phyloP scores from a whole-genome alignment of 2,329 filamentous ascomycete species.

The Pyrenochaeta sp. region DNA sequence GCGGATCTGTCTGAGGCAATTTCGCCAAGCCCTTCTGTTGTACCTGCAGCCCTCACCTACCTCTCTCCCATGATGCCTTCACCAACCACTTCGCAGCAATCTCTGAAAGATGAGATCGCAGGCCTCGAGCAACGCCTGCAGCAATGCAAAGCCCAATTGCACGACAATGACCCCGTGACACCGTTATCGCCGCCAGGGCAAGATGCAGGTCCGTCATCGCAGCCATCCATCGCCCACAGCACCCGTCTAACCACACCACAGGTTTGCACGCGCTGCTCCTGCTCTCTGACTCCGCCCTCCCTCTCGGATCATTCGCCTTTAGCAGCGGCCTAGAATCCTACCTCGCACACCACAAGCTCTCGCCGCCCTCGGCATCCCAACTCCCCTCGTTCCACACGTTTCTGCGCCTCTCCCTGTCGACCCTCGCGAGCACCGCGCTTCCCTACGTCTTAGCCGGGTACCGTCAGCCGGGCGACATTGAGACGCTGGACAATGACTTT shows the following conservation, averaged over 20 bases:
- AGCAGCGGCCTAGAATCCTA: conserved; percentile 84
- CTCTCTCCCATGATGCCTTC: conserved; percentile 35
- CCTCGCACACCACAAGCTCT: conserved; percentile 68
- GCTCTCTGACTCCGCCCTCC: conserved; percentile 81
- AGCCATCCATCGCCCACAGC: background rate
- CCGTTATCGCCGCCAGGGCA: conserved; percentile 17
- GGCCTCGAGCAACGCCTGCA: conserved; percentile 62
- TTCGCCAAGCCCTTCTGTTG: conserved; percentile 28
- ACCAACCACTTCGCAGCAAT: conserved; percentile 27
- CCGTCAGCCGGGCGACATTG: conserved; percentile 60
- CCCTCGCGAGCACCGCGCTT: conserved; percentile 74
- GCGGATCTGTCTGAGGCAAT: conserved; percentile 16
- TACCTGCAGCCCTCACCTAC: conserved; percentile 12
- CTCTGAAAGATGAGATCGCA: conserved; percentile 61
- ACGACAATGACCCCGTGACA: conserved; percentile 29
- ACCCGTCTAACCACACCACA: conserved; percentile 11
- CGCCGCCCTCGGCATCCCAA: conserved; percentile 39
- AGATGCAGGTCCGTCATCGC: conserved; percentile 24
- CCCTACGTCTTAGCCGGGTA: conserved; percentile 77
- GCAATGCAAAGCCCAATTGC: conserved; percentile 57
- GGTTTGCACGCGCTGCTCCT: conserved; percentile 74
- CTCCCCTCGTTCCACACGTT: conserved; percentile 67
- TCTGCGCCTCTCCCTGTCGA: conserved; percentile 72
- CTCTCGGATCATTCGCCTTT: conserved; percentile 87
- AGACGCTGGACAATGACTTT: conserved; percentile 73